Evolutionary conservation across 805 yeast species (phyloP), one percentile per base, ranked within the genome.

Genomic region (Kuraishia ogatae): DNA sequence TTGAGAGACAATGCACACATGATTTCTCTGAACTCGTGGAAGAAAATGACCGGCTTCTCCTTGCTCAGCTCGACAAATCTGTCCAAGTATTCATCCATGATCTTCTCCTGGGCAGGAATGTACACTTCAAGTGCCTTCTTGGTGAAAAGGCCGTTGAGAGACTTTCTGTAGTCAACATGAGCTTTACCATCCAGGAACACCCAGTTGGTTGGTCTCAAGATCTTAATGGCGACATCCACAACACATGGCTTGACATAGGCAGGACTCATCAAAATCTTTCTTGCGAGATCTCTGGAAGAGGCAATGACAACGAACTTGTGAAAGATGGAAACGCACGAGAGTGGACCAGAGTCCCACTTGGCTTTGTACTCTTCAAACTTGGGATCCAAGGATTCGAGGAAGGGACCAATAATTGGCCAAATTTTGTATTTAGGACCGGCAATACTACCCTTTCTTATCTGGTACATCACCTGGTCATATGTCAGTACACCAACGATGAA

Each of bases 261-360:
- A 47, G 97, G 96, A 20, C 96, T 83, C 66, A 82, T 85, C 64
- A 93, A 78, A 58, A 91, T 83, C 65, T 92, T 92, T 69, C 97
- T 83, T 29, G 97, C 87, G 58, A 92, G 76, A 62, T 91, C 97
- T 66, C 97, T 84, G 26, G 85, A 78, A 13, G 94, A 84, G 7
- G 97, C 97, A 70, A 93, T 89, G 53, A 94, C 96, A 48, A 94
- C 99, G 66, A 93, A 93, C 74, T 94, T 94, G 77, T 94, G 99
- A 80, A 94, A 94, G 58, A 94, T 94, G 1, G 97, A 92, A 51
- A 94, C 99, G 77, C 99, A 94, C 15, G 96, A 87, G 55, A 94
- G 77, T 15, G 93, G 94, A 58, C 99, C 99, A 6, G 94, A 85
- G 64, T 81, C 83, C 99, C 99, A 94, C 70, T 94, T 94, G 52